Base-by-base conservation (phyloP, 768 basidiomycete species). In the Rhodotorula paludigena region DNA sequence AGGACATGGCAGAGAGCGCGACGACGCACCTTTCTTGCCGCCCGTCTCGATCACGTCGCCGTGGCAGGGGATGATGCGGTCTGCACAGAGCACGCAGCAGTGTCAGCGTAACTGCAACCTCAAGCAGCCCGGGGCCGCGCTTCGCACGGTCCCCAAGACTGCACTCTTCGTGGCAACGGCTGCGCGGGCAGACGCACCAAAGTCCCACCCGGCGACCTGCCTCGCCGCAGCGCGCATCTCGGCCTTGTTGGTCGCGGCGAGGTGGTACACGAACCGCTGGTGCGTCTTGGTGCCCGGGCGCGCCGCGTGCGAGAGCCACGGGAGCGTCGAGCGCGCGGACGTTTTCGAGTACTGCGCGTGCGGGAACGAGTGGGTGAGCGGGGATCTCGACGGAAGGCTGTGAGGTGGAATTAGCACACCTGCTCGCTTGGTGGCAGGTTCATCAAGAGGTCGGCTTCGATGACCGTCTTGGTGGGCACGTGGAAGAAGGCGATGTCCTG, bases 401-500 rank as follows among this genome's bases (percentile, higher is more conserved):
- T 21, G 51, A 33, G 18, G 25, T 25, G 63, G 28, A 15, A 47
- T n/a, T n/a, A n/a, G n/a, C 66, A 36, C 48, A 76, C 75, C 79
- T 92, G 90, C 78, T 93, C 90, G 4, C 77, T 85, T 8, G 84
- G 80, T 1, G 90, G 89, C 20, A 93, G 80, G 79, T 92, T 92
- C 80, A 90, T 84, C 5, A 93, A 77, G 51, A 93, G 80, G 77
- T 96, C 92, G 4, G 89, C 92, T 77, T 87, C 82, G 53, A 93
- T 83, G 52, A 93, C 79, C 0, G 86, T 84, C 76, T 85, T 88
- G 21, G 86, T 87, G 1, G 83, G 80, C 20, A 80, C 78, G 74
- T 94, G 91, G 65, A 87, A 83, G 78, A 90, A 91, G 0, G 90
- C 89, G 21, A 92, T 84, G 60, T 93, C 91, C 75, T 89, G 87